A percentile compares a stretch with the other conserved stretches of the same genome.
These are phyloP conservation scores for Grigorovia humatica DNA, from an alignment of 805 yeast genomes.

Conservation along the genomic window DNA sequence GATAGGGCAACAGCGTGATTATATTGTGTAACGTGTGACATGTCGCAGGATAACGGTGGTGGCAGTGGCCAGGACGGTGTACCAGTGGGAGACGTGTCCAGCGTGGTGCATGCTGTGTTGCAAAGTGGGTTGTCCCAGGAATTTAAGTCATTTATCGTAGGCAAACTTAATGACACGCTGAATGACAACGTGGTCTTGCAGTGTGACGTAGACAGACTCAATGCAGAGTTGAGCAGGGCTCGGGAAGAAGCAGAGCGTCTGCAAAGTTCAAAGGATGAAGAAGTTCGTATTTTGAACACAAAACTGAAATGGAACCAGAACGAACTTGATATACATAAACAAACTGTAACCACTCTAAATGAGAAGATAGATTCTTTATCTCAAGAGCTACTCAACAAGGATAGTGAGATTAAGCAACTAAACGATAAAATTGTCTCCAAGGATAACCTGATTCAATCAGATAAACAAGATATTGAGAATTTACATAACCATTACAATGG, in stretches of 20 bases:
- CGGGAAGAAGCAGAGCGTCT: too few species aligned
- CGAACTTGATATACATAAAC: conserved; percentile 31
- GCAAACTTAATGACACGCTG: neutral
- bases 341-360: neutral
- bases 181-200: neutral
- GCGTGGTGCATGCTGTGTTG: neutral
- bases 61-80: neutral
- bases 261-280: conserved; percentile 32
- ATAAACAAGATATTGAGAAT: neutral
- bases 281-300: conserved; percentile 39
- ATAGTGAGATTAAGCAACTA: neutral
- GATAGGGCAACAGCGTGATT: too few species aligned
- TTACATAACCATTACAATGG: neutral
- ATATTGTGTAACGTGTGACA: neutral
- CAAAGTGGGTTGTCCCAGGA: neutral
- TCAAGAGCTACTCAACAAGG: neutral
- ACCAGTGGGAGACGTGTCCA: neutral
- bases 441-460: neutral
- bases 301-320: conserved; percentile 35
- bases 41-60: neutral
- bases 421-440: neutral
- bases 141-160: neutral
- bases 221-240: conserved; percentile 21
- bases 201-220: conserved; percentile 28
- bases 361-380: neutral